Evolutionary conservation across 2,329 filamentous ascomycete genomes (phyloP).

Genomic region (Ophiosphaerella narmari): DNA sequence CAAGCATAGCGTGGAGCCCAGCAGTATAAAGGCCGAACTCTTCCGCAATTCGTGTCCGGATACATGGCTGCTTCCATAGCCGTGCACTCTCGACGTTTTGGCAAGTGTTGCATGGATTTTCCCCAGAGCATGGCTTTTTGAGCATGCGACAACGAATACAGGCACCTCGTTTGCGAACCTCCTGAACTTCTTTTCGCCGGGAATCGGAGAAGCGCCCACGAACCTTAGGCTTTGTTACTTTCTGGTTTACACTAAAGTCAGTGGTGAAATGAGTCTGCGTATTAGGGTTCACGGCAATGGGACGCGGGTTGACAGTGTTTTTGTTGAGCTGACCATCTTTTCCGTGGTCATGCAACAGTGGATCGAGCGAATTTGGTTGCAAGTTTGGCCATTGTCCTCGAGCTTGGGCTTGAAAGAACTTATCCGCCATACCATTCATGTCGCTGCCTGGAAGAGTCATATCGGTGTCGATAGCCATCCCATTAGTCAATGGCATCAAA

Average conservation of each 20-base stretch:
- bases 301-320: conserved; percentile 34
- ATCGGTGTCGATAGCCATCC: conserved; percentile 43
- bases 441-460: conserved; percentile 33
- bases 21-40: conserved; percentile 63
- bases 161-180: conserved; percentile 63
- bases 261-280: conserved; percentile 45
- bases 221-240: conserved; percentile 52
- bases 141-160: conserved; percentile 68
- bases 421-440: conserved; percentile 37
- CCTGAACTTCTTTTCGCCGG: conserved; percentile 62
- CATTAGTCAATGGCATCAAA: conserved; percentile 42
- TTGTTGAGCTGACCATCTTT: conserved; percentile 33
- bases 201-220: conserved; percentile 62
- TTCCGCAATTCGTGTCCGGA: conserved; percentile 62
- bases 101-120: conserved; percentile 64
- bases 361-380: conserved; percentile 37
- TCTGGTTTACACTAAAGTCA: conserved; percentile 47
- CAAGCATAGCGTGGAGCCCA: conserved; percentile 57
- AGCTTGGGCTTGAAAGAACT: conserved; percentile 39
- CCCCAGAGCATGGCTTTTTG: conserved; percentile 66
- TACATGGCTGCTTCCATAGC: conserved; percentile 64
- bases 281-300: conserved; percentile 46
- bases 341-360: conserved; percentile 41
- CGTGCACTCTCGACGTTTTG: conserved; percentile 63
- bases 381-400: conserved; percentile 39